A percentile compares a stretch with the other conserved stretches of the same genome.
phyloP scores from a whole-genome alignment of 192 early-diverging fungal species.

The Umbelopsis sp. region DNA sequence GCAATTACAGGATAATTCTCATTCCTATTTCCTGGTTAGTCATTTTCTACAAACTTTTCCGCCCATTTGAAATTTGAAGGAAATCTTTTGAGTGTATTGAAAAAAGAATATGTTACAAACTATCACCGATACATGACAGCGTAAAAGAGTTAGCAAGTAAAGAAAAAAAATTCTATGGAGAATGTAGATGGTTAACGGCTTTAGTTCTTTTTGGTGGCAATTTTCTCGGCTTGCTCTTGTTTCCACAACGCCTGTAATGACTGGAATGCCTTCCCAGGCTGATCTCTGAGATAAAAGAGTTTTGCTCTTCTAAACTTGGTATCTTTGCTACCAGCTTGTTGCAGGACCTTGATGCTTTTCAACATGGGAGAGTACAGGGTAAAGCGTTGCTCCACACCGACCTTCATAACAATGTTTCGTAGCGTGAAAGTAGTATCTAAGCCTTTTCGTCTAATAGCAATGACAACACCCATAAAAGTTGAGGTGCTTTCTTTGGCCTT shows the following conservation, averaged over 20 bases:
- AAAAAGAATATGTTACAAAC: slow-evolving; percentile 9
- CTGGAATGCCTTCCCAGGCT: slow-evolving; percentile 72
- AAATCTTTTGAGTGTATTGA: slow-evolving; percentile 7
- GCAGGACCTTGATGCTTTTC: slow-evolving; percentile 69
- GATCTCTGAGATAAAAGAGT: slow-evolving; percentile 76
- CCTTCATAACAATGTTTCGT: slow-evolving; percentile 74
- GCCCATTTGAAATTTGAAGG: neutral
- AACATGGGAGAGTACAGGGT: slow-evolving; percentile 77
- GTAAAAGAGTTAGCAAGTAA: neutral
- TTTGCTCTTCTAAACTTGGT: slow-evolving; percentile 68
- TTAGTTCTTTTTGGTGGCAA: slow-evolving; percentile 8
- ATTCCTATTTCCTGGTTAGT: neutral
- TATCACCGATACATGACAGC: slow-evolving; percentile 2
- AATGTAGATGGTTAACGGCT: neutral
- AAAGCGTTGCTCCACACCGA: slow-evolving; percentile 78
- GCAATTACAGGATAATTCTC: neutral
- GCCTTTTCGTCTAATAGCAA: slow-evolving; percentile 72
- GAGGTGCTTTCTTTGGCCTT: slow-evolving; percentile 47
- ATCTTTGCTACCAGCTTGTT: slow-evolving; percentile 52
- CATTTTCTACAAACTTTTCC: neutral
- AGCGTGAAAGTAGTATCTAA: slow-evolving; percentile 77
- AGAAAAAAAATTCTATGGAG: neutral
- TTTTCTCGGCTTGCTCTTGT: slow-evolving; percentile 35
- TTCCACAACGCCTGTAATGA: slow-evolving; percentile 40
- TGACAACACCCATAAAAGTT: slow-evolving; percentile 73